Base-by-base conservation (phyloP, 2,329 filamentous ascomycete species). In the Fusarium subtropicale region DNA sequence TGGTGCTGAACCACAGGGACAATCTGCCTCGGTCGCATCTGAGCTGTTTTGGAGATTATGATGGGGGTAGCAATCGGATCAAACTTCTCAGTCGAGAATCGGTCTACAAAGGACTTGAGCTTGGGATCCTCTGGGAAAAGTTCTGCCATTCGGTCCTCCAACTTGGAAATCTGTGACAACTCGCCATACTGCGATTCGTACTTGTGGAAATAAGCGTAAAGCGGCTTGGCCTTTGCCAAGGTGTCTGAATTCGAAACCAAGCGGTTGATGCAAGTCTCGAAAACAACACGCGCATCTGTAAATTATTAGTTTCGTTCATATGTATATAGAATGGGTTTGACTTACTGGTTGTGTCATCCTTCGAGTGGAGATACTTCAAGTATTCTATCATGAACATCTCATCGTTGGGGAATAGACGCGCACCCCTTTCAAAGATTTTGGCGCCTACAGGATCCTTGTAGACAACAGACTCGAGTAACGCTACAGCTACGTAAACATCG, bases 161-260 rank as follows among this genome's bases (percentile, higher is more conserved):
- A 85, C 77, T 97, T 96, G 69, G 90, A 89, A 56, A 99, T 93
- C 74, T 98, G 94, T 8, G 92, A 89, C 7, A 98, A 86, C 77
- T 99, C 96, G 58, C 97, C 96, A 75, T 94, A 99, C 69, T 94
- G 90, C 13, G 94, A 94, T 81, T 99, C 96, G 77, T 97, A 97
- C 73, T 94, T 91, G 80, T 99, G 95, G 78, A 99, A 95, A 80
- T 95, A 98, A 4, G 90, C 85, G 75, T 97, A 97, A 1, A 99
- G 87, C 1, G 92, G 88, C 78, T 96, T 97, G 11, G 94, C 89
- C 76, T 94, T 96, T 56, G 85, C 81, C 1, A 91, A 81, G 13
- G 88, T 88, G 71, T 94, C 92, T 0, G 92, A 88, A 71, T 94
- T 96, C 26, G 91, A 86, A 10, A 91, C 88, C 44, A 98, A 86